A percentile compares a stretch with the other conserved stretches of the same genome.
phyloP scores from a whole-genome alignment of 495 filamentous ascomycete genomes.

The Bathelium albidoporum region DNA sequence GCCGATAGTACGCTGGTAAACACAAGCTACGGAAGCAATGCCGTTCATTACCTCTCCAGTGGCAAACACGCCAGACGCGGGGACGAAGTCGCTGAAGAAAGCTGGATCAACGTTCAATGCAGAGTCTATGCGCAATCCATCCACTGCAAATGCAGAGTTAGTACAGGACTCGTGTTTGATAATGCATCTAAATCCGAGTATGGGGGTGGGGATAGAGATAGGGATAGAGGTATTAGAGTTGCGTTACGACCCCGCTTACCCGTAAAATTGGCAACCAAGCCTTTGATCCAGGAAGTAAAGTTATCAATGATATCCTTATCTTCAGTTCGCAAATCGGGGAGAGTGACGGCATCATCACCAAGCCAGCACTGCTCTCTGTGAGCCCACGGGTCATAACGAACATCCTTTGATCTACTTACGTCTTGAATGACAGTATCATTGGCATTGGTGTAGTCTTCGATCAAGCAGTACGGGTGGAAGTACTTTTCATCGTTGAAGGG shows the following conservation, averaged over 20 bases:
- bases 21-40: constrained; percentile 46
- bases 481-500: constrained; percentile 55
- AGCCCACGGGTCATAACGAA: neutral
- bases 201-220: neutral
- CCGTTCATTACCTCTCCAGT: constrained; percentile 60
- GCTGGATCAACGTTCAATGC: constrained; percentile 61
- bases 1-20: constrained; percentile 52
- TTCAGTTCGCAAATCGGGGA: constrained; percentile 60
- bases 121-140: constrained; percentile 66
- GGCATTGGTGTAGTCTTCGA: constrained; percentile 48
- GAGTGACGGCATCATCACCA: constrained; percentile 47
- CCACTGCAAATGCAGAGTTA: constrained; percentile 32
- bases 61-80: constrained; percentile 58
- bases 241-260: constrained; percentile 20
- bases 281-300: constrained; percentile 55
- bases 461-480: constrained; percentile 56
- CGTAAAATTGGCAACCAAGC: constrained; percentile 54
- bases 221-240: neutral
- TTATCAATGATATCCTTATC: constrained; percentile 43
- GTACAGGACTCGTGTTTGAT: neutral
- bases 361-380: constrained; percentile 45
- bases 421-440: constrained; percentile 15
- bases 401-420: neutral
- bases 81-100: constrained; percentile 55
- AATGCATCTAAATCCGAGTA: neutral